Evolutionary conservation across 768 basidiomycete species (phyloP).

Genomic region (Pisolithus albus): DNA sequence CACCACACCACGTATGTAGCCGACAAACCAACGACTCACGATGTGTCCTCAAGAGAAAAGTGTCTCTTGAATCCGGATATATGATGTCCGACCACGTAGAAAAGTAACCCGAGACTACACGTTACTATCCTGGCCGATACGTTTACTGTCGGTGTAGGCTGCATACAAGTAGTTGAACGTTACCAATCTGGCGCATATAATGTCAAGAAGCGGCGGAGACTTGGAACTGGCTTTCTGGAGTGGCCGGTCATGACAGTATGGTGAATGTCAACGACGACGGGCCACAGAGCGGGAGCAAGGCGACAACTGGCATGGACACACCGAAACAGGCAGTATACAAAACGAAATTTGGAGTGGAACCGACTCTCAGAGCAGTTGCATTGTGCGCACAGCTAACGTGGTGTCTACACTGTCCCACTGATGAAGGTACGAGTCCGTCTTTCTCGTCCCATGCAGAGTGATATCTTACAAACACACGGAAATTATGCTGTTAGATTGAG

Average conservation of each 20-base stretch:
- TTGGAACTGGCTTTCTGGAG: conserved; percentile 8
- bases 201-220: conserved; percentile 17
- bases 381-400: no score
- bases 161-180: conserved; percentile 11
- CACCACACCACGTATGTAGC: neutral
- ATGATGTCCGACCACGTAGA: conserved; percentile 47
- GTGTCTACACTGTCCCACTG: no score
- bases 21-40: conserved; percentile 39
- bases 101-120: conserved; percentile 39
- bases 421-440: no score
- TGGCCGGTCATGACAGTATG: neutral
- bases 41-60: conserved; percentile 71
- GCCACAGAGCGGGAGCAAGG: no score
- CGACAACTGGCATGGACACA: no score
- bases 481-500: conserved; percentile 16
- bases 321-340: no score
- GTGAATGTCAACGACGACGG: neutral
- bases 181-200: conserved; percentile 78
- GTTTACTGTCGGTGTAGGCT: neutral
- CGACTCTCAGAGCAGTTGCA: no score
- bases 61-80: conserved; percentile 66
- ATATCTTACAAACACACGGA: neutral
- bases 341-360: no score
- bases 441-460: no score
- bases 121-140: conserved; percentile 53